A percentile compares a stretch with the other conserved stretches of the same genome.
Conservation (phyloP, 768 basidiomycete genomes). For the Lactarius hatsudake region DNA sequence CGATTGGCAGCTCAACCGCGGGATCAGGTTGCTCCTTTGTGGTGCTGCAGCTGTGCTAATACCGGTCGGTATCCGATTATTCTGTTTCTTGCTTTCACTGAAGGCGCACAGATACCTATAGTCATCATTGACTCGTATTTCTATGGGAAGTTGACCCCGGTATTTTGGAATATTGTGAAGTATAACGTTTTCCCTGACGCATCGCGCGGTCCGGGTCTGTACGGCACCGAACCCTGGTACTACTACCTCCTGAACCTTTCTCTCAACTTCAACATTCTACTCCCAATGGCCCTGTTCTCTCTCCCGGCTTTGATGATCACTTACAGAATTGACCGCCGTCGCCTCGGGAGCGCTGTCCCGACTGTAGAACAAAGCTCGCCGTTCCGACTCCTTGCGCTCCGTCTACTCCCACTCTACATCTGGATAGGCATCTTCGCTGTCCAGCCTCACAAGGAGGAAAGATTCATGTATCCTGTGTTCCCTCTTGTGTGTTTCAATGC, state of each 20-base stretch:
- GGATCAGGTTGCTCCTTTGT: constrained; percentile 52
- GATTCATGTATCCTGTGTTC: constrained; percentile 97
- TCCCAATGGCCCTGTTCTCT: constrained; percentile 77
- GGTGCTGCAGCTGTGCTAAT: constrained; percentile 58
- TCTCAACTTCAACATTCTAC: constrained; percentile 90
- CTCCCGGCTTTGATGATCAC: constrained; percentile 78
- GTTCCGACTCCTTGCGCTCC: constrained; percentile 68
- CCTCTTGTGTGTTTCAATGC: constrained; percentile 93
- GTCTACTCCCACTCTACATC: constrained; percentile 88
- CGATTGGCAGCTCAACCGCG: constrained; percentile 62
- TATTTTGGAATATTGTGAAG: constrained; percentile 89
- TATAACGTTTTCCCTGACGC: constrained; percentile 90
- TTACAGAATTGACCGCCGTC: constrained; percentile 68
- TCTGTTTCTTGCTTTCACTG: constrained; percentile 1
- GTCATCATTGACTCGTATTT: constrained; percentile 79
- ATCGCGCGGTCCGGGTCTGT: constrained; percentile 83
- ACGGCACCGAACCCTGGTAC: constrained; percentile 84
- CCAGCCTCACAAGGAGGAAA: constrained; percentile 95
- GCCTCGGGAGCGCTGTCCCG: constrained; percentile 58
- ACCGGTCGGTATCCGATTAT: constrained; percentile 47
- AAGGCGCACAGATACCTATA: constrained; percentile 69
- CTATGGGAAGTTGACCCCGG: constrained; percentile 75
- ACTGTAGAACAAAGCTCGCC: constrained; percentile 68
- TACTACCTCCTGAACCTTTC: constrained; percentile 88
- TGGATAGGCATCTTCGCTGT: constrained; percentile 78